These are phyloP conservation scores for Carex littledalei DNA, from an alignment of 176 grass and related monocot species.

Conservation along the genomic window DNA sequence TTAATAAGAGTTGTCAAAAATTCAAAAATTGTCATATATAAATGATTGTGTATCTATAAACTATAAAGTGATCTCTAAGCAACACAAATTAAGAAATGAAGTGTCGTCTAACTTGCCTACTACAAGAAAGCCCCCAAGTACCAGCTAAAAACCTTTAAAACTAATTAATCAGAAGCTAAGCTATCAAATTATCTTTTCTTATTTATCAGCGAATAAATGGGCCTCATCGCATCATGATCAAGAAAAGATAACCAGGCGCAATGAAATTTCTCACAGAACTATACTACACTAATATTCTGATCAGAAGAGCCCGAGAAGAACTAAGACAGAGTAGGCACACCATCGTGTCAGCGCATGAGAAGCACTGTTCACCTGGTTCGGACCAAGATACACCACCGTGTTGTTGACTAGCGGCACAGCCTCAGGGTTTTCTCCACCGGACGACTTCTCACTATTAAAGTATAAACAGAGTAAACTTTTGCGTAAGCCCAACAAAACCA, in stretches of 20 bases:
- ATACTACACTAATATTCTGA: neutral
- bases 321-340: neutral
- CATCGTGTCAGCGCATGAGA: neutral
- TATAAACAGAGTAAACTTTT: neutral
- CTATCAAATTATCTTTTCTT: neutral
- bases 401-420: constrained; percentile 31
- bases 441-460: constrained; percentile 42
- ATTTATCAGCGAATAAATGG: neutral
- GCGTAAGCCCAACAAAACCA: neutral
- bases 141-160: neutral
- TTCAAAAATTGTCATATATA: neutral
- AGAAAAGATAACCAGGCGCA: neutral
- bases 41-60: neutral
- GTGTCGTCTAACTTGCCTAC: too few species aligned
- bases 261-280: neutral
- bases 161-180: neutral
- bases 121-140: neutral
- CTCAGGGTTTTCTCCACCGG: constrained; percentile 32
- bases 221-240: neutral
- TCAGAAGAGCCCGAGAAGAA: neutral
- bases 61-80: neutral
- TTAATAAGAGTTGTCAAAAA: neutral
- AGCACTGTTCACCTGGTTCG: neutral
- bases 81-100: neutral
- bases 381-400: constrained; percentile 44